These are phyloP conservation scores for Teunomyces barrocoloradensis DNA, from an alignment of 805 yeast species.

Conservation along the genomic window DNA sequence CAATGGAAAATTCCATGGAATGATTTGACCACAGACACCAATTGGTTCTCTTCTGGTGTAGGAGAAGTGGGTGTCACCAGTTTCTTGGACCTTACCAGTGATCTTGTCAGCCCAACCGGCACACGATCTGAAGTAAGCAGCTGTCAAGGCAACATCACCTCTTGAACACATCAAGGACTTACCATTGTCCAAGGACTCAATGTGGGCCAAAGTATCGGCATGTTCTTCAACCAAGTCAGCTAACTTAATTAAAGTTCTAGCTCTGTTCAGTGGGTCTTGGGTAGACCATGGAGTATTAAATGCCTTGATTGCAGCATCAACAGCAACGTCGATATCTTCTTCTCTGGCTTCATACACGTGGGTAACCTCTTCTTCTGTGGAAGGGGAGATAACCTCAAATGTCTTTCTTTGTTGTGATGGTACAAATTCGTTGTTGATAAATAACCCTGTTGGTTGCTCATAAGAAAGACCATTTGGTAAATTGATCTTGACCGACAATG, in stretches of 20 bases:
- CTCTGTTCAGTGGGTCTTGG: constrained; percentile 67
- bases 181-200: constrained; percentile 89
- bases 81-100: constrained; percentile 70
- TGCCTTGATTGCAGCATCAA: constrained; percentile 78
- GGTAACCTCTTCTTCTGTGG: constrained; percentile 68
- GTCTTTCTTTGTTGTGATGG: constrained; percentile 54
- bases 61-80: constrained; percentile 69
- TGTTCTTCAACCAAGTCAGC: constrained; percentile 77
- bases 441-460: constrained; percentile 83
- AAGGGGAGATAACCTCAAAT: constrained; percentile 62
- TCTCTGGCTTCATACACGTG: constrained; percentile 71
- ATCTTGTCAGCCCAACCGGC: constrained; percentile 93
- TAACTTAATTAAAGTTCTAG: constrained; percentile 59
- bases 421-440: constrained; percentile 83
- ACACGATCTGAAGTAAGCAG: constrained; percentile 72
- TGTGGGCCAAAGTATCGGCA: constrained; percentile 67
- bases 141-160: constrained; percentile 72
- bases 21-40: constrained; percentile 94
- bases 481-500: constrained; percentile 45
- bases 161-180: constrained; percentile 68
- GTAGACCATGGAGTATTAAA: constrained; percentile 68
- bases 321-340: constrained; percentile 82
- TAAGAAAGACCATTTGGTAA: constrained; percentile 73
- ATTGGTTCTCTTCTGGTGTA: constrained; percentile 86
- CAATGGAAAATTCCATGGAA: constrained; percentile 97